Conservation (phyloP, 2,329 filamentous ascomycete genomes). For the Fusarium nurragi region DNA sequence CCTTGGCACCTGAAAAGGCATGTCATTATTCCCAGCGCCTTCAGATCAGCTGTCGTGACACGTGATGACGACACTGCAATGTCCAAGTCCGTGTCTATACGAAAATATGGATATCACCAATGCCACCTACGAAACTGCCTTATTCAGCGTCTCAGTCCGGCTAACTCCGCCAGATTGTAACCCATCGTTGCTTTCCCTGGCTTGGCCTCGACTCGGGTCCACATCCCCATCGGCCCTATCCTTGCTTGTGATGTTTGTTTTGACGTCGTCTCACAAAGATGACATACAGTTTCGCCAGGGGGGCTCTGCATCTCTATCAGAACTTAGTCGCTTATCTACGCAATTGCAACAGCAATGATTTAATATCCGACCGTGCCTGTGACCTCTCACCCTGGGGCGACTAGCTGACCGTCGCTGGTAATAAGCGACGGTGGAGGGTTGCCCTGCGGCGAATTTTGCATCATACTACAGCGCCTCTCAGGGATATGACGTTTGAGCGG, state of each 20-base stretch:
- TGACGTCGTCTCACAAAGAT: conserved; percentile 33
- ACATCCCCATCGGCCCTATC: conserved; percentile 2
- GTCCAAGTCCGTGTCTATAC: conserved; percentile 15
- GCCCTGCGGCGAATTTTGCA: conserved; percentile 32
- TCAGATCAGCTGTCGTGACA: conserved; percentile 30
- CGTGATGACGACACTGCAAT: conserved; percentile 38
- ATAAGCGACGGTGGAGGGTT: conserved; percentile 20
- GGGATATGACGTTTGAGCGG: conserved; percentile 39
- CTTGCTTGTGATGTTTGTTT: conserved; percentile 30
- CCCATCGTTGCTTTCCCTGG: background rate
- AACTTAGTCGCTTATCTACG: background rate
- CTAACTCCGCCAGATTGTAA: conserved; percentile 16
- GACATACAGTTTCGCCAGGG: conserved; percentile 14
- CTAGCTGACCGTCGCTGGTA: conserved; percentile 2
- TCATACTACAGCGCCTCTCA: conserved; percentile 30
- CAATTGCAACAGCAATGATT: conserved; percentile 2
- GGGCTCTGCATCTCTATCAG: background rate
- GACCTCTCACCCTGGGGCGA: background rate
- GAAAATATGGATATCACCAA: conserved; percentile 13
- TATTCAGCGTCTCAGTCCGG: conserved; percentile 5
- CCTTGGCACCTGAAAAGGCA: conserved; percentile 9
- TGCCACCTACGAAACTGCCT: conserved; percentile 28
- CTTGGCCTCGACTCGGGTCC: background rate
- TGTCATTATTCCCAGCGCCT: conserved; percentile 9
- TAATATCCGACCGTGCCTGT: background rate